A percentile compares a stretch with the other conserved stretches of the same genome.
Conservation (phyloP, 768 basidiomycete genomes). For the Boletus reticuloceps region DNA sequence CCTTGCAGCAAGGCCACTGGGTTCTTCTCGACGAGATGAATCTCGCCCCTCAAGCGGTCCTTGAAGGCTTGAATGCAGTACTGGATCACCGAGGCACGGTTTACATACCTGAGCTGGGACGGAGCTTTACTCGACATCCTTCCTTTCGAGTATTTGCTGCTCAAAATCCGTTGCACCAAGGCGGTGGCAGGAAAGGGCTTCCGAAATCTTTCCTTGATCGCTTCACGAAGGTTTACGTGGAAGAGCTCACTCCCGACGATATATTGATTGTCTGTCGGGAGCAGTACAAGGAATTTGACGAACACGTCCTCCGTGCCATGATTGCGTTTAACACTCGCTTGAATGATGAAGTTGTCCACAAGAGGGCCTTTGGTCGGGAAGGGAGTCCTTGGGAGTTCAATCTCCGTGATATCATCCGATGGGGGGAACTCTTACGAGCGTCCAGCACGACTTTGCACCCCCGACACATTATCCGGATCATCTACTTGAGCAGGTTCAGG, state of each 20-base stretch:
- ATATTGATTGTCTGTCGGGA: conserved; percentile 74
- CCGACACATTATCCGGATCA: conserved; percentile 57
- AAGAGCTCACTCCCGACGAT: conserved; percentile 78
- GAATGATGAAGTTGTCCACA: conserved; percentile 61
- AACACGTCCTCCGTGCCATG: conserved; percentile 62
- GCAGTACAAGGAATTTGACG: conserved; percentile 62
- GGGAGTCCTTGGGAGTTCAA: conserved; percentile 99
- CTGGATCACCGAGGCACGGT: conserved; percentile 94
- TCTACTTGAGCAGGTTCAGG: conserved; percentile 89
- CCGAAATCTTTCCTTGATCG: conserved; percentile 97
- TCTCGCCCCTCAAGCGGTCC: conserved; percentile 91
- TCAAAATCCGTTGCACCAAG: conserved; percentile 94
- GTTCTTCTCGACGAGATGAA: conserved; percentile 99
- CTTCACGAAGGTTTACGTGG: conserved; percentile 95
- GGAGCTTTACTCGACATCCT: conserved; percentile 84
- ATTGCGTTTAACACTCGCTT: conserved; percentile 77
- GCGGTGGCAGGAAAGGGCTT: conserved; percentile 94
- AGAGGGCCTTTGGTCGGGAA: conserved; percentile 66
- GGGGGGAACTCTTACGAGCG: conserved; percentile 60
- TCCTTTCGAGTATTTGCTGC: conserved; percentile 97
- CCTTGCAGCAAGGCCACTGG: conserved; percentile 95
- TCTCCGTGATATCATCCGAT: conserved; percentile 88
- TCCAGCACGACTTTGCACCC: conserved; percentile 44
- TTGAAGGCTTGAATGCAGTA: conserved; percentile 95
- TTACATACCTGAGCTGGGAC: conserved; percentile 91